phyloP scores from a whole-genome alignment of 2,329 filamentous ascomycete genomes.

The Cordyceps javanica region DNA sequence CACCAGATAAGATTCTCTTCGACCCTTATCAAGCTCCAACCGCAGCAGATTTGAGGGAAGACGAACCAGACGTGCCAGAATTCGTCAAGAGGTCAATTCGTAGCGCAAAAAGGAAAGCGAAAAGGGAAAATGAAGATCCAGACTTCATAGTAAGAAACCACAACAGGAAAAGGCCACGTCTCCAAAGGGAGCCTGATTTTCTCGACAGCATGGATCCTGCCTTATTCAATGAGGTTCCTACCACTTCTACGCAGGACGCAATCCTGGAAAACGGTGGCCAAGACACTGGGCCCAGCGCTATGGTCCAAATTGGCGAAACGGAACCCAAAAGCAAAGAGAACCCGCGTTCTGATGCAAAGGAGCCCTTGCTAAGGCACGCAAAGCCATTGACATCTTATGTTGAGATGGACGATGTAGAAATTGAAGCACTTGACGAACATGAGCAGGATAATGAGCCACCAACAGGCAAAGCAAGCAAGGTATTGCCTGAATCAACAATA shows the following conservation, averaged over 20 bases:
- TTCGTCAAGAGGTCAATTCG: constrained; percentile 50
- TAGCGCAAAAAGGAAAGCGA: constrained; percentile 46
- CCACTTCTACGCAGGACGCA: constrained; percentile 14
- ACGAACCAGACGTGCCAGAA: constrained; percentile 45
- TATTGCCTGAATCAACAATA: background rate
- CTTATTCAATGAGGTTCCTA: constrained; percentile 31
- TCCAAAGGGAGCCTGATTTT: constrained; percentile 23
- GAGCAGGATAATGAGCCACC: background rate
- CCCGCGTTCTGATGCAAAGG: constrained; percentile 35
- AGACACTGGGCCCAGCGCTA: constrained; percentile 14
- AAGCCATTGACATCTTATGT: constrained; percentile 46
- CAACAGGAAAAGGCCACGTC: constrained; percentile 32
- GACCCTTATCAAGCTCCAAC: constrained; percentile 51
- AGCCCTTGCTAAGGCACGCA: constrained; percentile 45
- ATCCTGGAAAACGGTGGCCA: constrained; percentile 11
- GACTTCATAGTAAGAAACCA: constrained; percentile 43
- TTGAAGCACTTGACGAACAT: constrained; percentile 21
- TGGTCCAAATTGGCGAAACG: constrained; percentile 12
- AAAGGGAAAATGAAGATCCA: constrained; percentile 47
- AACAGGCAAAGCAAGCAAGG: background rate
- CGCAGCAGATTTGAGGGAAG: constrained; percentile 34
- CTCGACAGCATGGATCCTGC: constrained; percentile 47
- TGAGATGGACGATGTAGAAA: constrained; percentile 38
- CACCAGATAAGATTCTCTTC: constrained; percentile 52
- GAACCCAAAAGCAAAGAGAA: constrained; percentile 18